Conservation (phyloP, 768 basidiomycete species). For the Xerocomus potaroensis region DNA sequence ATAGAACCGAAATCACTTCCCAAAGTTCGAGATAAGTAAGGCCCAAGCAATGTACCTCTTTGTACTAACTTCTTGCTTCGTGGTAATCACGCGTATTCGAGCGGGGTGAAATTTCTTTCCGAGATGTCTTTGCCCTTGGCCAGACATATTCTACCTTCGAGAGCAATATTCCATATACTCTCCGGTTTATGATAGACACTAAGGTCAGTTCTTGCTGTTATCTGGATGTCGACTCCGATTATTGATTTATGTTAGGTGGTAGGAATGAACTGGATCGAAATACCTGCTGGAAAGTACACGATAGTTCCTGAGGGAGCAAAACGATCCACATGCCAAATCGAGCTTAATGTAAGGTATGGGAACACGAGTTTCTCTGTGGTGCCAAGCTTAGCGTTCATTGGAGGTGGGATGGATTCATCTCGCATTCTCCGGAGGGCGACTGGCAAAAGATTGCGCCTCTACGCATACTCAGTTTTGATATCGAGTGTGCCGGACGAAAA, state of each 20-base stretch:
- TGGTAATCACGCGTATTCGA: conserved; percentile 60
- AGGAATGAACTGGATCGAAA: conserved; percentile 99
- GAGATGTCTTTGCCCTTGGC: conserved; percentile 49
- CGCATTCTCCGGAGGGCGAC: conserved; percentile 85
- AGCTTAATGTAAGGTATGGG: conserved; percentile 69
- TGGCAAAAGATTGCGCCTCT: conserved; percentile 94
- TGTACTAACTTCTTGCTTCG: conserved; percentile 11
- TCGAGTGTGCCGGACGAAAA: conserved; percentile 97
- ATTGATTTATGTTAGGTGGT: conserved; percentile 55
- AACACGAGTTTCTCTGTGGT: not conserved
- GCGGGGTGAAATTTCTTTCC: conserved; percentile 64
- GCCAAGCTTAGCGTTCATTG: conserved; percentile 3
- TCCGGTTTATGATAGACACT: conserved; percentile 98
- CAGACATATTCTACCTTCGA: conserved; percentile 72
- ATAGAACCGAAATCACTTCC: conserved; percentile 72
- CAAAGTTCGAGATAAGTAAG: conserved; percentile 84
- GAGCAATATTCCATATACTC: conserved; percentile 86
- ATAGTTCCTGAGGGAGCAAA: conserved; percentile 54
- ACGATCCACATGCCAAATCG: conserved; percentile 84
- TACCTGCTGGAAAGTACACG: conserved; percentile 77
- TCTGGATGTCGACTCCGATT: not conserved
- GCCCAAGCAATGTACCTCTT: conserved; percentile 1
- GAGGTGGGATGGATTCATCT: conserved; percentile 83
- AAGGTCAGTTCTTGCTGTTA: conserved; percentile 47
- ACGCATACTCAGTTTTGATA: conserved; percentile 95